phyloP scores from a whole-genome alignment of 2,329 filamentous ascomycete species.

The Alternaria triticina region DNA sequence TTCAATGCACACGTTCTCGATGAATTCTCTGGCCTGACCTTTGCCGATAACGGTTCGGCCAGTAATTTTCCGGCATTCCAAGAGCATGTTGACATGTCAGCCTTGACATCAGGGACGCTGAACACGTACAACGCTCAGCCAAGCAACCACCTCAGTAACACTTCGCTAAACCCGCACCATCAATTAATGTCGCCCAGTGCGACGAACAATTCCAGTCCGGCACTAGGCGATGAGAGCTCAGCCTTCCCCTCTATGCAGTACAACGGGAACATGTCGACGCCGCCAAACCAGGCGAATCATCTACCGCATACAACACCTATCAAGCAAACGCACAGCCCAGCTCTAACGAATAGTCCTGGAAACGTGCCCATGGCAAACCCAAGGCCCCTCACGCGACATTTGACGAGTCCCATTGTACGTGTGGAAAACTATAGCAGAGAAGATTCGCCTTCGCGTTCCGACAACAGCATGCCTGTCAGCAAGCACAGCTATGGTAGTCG shows the following conservation, averaged over 20 bases:
- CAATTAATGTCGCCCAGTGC: conserved; percentile 46
- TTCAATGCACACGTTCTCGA: conserved; percentile 41
- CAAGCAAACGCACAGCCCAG: conserved; percentile 48
- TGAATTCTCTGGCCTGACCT: conserved; percentile 36
- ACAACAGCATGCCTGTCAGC: conserved; percentile 43
- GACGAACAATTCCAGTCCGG: conserved; percentile 47
- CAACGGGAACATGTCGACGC: conserved; percentile 32
- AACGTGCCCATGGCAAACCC: conserved; percentile 33
- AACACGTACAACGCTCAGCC: conserved; percentile 42
- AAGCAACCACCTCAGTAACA: conserved; percentile 25
- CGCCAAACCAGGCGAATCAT: conserved; percentile 31
- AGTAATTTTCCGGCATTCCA: conserved; percentile 33
- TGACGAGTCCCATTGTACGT: conserved; percentile 49
- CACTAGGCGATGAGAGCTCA: conserved; percentile 38
- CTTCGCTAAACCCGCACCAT: conserved; percentile 31
- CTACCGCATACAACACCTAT: conserved; percentile 36
- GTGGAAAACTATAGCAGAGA: conserved; percentile 47
- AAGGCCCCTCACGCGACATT: conserved; percentile 36
- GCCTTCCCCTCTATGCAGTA: conserved; percentile 28
- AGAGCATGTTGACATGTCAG: conserved; percentile 34
- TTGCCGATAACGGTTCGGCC: conserved; percentile 31
- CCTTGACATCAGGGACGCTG: conserved; percentile 34
- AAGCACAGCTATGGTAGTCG: conserved; percentile 45
- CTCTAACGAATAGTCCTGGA: conserved; percentile 46
- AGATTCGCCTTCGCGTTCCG: conserved; percentile 43